phyloP scores from a whole-genome alignment of 2,329 filamentous ascomycete genomes.

The Neonectria hederae region DNA sequence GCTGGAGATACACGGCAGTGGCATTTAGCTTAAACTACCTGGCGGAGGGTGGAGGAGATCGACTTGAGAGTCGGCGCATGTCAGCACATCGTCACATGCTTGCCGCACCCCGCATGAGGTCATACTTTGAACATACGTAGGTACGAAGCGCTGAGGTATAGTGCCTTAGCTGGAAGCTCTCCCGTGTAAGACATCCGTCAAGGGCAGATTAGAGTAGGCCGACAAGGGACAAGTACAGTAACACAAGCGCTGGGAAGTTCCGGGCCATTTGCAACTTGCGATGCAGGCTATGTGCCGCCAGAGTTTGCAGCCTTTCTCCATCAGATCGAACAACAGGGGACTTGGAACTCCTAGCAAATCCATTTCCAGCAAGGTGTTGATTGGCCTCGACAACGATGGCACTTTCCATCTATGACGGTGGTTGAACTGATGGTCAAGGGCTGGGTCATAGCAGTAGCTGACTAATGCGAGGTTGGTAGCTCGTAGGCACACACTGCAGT shows the following conservation, averaged over 20 bases:
- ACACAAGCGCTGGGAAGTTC: not conserved
- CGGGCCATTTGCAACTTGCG: not conserved
- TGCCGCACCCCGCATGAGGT: not conserved
- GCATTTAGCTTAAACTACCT: too few relatives aligned
- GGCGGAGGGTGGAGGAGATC: not conserved
- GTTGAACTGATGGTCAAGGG: not conserved
- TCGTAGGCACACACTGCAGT: slow-evolving; percentile 1
- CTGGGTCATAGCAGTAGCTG: slow-evolving; percentile 6
- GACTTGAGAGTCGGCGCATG: not conserved
- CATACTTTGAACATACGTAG: not conserved
- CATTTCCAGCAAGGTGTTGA: not conserved
- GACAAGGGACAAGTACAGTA: not conserved
- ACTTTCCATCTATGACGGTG: slow-evolving; percentile 6
- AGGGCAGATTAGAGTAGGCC: not conserved
- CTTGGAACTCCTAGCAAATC: not conserved
- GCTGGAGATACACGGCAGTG: not conserved
- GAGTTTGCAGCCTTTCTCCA: not conserved
- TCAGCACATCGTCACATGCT: not conserved
- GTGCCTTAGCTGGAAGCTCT: not conserved
- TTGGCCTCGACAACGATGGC: not conserved
- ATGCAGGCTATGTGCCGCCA: not conserved
- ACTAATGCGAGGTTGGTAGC: slow-evolving; percentile 8
- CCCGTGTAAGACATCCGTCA: not conserved
- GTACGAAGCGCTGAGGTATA: not conserved
- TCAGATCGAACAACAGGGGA: not conserved